Evolutionary conservation across 1,284 basidiomycete genomes (phyloP), one percentile per base, ranked within the genome.

Genomic region (Cutaneotrichosporon spelunceum): DNA sequence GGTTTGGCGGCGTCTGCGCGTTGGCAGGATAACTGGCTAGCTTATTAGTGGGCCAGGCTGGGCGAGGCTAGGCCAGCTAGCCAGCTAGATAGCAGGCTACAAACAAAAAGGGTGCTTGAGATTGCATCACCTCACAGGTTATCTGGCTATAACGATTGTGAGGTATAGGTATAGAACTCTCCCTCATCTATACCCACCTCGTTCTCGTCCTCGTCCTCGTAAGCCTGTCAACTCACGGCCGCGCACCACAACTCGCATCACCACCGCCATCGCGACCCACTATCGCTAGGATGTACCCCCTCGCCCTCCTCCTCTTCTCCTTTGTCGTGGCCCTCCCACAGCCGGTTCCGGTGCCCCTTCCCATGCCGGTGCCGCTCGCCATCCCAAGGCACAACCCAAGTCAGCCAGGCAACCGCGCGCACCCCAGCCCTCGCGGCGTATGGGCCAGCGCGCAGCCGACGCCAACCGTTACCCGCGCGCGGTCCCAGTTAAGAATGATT

Each of bases 391-490:
- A 13, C 57, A 49, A 3, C 16, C 26, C 26, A 73, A 74, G 64
- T 66, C 75, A n/a, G n/a, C n/a, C n/a, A n/a, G n/a, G 19, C 71
- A 73, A 57, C 70, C 75, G 23, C 71, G 76, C 29, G 62, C 68
- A 23, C 71, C 73, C 10, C 66, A 68, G 57, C 70, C 73, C 0
- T 74, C 77, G 0, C 69, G 70, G 44, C 72, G 75, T 23, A 75
- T 79, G 73, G 78, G 78, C 24, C 63, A 68, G 56, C 70, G 74
- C 26, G n/a, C n/a, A n/a, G n/a, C n/a, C n/a, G n/a, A n/a, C n/a
- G n/a, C n/a, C n/a, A n/a, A n/a, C n/a, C n/a, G n/a, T n/a, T 67
- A 65, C 21, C 68, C 66, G 4, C 64, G 64, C 42, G 3, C 8
- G 4, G 34, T 27, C 26, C 33, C 26, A 21, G 68, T 67, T 7